Evolutionary conservation across 1,284 basidiomycete genomes (phyloP).

Genomic region (Trichosporon sp.): DNA sequence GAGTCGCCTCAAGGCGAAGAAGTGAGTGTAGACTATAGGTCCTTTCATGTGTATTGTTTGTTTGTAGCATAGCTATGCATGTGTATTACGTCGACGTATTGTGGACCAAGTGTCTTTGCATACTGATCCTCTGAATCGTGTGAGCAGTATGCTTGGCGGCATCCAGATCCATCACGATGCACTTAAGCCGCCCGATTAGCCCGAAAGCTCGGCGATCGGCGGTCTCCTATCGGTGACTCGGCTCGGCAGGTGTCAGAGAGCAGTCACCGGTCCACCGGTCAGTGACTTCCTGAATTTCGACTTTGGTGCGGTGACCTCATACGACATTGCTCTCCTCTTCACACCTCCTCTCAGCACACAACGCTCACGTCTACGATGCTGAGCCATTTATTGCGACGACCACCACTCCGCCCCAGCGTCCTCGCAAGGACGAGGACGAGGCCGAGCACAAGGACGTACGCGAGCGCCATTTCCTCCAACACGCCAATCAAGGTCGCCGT

Average conservation of each 20-base stretch:
- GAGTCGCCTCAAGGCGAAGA: neutral
- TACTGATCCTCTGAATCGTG: neutral
- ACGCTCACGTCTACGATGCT: neutral
- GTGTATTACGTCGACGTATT: too few relatives aligned
- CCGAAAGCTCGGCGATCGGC: neutral
- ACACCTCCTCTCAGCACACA: neutral
- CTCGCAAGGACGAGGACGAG: too few relatives aligned
- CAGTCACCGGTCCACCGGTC: too few relatives aligned
- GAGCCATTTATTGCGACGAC: too few relatives aligned
- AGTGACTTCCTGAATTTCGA: neutral
- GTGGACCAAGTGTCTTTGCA: too few relatives aligned
- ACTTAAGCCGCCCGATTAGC: too few relatives aligned
- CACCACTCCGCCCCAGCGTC: too few relatives aligned
- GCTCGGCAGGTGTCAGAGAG: neutral
- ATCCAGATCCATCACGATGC: too few relatives aligned
- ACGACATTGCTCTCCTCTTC: neutral
- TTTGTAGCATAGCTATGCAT: neutral
- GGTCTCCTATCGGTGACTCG: neutral
- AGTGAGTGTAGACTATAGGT: too few relatives aligned
- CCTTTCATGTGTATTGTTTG: neutral
- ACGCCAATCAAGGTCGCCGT: slow-evolving; percentile 45
- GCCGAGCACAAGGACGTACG: too few relatives aligned
- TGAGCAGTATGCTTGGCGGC: neutral
- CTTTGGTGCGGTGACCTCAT: neutral
- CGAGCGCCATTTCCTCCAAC: too few relatives aligned